Percentiles rank a stretch among this genome's conserved stretches.
These are phyloP conservation scores for Paraphaeosphaeria minitans DNA, from an alignment of 2,329 filamentous ascomycete genomes.

Conservation along the genomic window DNA sequence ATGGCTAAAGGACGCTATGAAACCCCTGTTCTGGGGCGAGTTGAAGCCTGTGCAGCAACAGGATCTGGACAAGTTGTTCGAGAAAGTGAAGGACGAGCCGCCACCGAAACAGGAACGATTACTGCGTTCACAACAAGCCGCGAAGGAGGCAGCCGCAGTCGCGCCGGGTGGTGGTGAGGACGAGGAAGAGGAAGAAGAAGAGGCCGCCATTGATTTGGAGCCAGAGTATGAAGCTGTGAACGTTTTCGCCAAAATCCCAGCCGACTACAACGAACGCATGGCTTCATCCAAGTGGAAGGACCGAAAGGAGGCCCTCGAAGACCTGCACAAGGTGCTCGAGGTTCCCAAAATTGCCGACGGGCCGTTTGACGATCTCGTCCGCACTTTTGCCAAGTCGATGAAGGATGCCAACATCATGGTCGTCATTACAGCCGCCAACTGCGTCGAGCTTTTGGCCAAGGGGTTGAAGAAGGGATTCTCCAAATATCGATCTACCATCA, in stretches of 20 bases:
- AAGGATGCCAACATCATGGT: conserved; percentile 98
- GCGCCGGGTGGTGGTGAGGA: conserved; percentile 60
- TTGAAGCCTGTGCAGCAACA: conserved; percentile 94
- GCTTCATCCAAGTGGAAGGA: conserved; percentile 98
- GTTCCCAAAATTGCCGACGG: conserved; percentile 91
- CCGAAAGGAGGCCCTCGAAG: conserved; percentile 90
- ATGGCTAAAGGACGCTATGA: conserved; percentile 97
- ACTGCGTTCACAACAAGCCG: conserved; percentile 86
- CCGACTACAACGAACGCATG: conserved; percentile 80
- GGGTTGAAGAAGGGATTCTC: conserved; percentile 78
- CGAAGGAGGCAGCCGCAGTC: conserved; percentile 71
- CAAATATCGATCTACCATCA: conserved; percentile 80
- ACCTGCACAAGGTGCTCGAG: conserved; percentile 74
- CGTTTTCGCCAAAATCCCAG: conserved; percentile 78
- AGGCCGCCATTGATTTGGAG: conserved; percentile 72
- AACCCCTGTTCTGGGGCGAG: conserved; percentile 95
- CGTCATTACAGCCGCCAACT: conserved; percentile 90
- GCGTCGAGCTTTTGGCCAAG: conserved; percentile 86
- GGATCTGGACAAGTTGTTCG: conserved; percentile 92
- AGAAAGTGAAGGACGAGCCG: conserved; percentile 86
- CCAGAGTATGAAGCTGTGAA: conserved; percentile 79
- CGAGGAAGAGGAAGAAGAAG: conserved; percentile 59
- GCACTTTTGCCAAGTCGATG: conserved; percentile 91
- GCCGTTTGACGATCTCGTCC: conserved; percentile 82
- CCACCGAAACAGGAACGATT: conserved; percentile 88